These are phyloP conservation scores for Penicillium sp. DNA, from an alignment of 2,329 filamentous ascomycete species.

Conservation along the genomic window DNA sequence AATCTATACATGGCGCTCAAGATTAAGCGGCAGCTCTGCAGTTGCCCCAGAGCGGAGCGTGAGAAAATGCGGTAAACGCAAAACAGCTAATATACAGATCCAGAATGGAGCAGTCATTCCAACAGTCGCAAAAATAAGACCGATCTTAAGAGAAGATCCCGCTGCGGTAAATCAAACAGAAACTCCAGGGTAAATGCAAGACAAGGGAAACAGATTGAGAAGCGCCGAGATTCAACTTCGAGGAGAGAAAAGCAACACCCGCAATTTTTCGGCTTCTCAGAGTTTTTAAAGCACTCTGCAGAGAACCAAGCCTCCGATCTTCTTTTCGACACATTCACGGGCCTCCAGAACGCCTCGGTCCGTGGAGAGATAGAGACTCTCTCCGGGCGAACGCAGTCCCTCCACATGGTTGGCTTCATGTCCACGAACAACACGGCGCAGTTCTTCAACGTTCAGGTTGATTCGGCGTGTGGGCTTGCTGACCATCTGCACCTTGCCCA, in stretches of 20 bases:
- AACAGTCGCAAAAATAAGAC: constrained; percentile 27
- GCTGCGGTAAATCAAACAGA: constrained; percentile 28
- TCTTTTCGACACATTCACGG: constrained; percentile 73
- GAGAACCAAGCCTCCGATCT: constrained; percentile 71
- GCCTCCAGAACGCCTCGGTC: constrained; percentile 72
- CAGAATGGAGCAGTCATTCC: constrained; percentile 28
- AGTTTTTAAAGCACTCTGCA: constrained; percentile 56
- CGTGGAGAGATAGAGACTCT: constrained; percentile 75
- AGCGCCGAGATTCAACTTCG: constrained; percentile 1
- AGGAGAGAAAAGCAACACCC: constrained; percentile 5
- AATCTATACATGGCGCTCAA: constrained; percentile 21
- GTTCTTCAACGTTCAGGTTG: constrained; percentile 55
- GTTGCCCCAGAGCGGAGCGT: constrained; percentile 12
- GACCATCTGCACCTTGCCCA: constrained; percentile 60
- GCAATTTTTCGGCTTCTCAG: not conserved
- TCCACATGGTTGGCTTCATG: constrained; percentile 60
- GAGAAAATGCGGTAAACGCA: constrained; percentile 21
- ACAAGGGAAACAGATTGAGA: constrained; percentile 12
- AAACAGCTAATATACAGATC: constrained; percentile 35
- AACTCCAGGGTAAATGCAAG: constrained; percentile 37
- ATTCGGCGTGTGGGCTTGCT: constrained; percentile 70
- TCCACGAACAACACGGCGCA: constrained; percentile 64
- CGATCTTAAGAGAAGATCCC: constrained; percentile 26
- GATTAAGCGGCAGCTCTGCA: constrained; percentile 10
- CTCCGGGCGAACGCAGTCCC: constrained; percentile 68